Evolutionary conservation across 139 green algal genomes (phyloP).

Genomic region (Zygnema circumcarinatum): DNA sequence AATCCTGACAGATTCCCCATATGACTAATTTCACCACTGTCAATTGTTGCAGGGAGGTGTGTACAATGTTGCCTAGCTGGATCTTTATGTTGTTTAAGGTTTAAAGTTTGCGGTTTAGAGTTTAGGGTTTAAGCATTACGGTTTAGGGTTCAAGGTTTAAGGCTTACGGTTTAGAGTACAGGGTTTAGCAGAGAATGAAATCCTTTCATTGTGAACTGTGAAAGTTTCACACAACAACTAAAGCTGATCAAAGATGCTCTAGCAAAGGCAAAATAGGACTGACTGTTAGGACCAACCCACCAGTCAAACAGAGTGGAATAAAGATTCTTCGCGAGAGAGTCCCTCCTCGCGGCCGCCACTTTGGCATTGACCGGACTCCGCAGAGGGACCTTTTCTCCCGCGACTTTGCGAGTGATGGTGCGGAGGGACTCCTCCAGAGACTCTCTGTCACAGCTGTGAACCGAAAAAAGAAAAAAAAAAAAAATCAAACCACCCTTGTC

Average conservation of each 20-base stretch:
- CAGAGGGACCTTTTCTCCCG: slow-evolving; percentile 82
- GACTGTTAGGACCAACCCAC: too few relatives aligned
- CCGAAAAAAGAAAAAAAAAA: neutral
- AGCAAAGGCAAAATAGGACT: too few relatives aligned
- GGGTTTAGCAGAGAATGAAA: too few relatives aligned
- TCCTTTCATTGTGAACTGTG: too few relatives aligned
- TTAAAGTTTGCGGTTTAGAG: too few relatives aligned
- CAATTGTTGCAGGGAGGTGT: neutral
- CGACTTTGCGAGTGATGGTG: slow-evolving; percentile 86
- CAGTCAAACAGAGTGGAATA: slow-evolving; percentile 65
- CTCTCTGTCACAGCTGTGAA: neutral
- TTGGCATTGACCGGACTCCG: slow-evolving; percentile 4
- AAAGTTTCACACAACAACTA: too few relatives aligned
- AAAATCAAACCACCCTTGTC: neutral
- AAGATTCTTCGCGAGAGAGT: slow-evolving; percentile 61
- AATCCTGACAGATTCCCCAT: slow-evolving; percentile 43
- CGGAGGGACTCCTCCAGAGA: slow-evolving; percentile 84
- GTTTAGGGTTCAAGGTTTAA: too few relatives aligned
- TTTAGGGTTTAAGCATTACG: too few relatives aligned
- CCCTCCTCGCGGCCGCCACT: slow-evolving; percentile 80
- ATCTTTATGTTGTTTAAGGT: too few relatives aligned
- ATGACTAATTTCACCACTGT: neutral
- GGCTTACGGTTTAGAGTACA: too few relatives aligned
- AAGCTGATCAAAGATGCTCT: too few relatives aligned
- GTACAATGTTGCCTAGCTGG: neutral